A percentile compares a stretch with the other conserved stretches of the same genome.
phyloP scores from a whole-genome alignment of 805 yeast genomes.

The Suhomyces sp. region DNA sequence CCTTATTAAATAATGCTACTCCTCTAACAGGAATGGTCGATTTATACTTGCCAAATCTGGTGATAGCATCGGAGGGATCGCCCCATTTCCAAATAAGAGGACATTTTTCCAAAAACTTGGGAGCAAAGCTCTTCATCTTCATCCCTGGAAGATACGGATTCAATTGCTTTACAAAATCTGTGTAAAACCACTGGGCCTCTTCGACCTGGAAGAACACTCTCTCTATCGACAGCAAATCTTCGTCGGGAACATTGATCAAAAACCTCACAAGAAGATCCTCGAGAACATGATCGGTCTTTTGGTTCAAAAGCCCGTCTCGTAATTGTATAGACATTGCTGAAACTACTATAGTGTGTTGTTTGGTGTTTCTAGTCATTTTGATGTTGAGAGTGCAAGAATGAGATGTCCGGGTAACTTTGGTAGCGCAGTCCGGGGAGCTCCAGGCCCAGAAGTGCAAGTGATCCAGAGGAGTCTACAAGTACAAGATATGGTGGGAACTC shows the following conservation, averaged over 20 bases:
- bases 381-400: not conserved
- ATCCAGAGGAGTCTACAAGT: too few relatives aligned
- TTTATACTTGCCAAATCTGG: conserved; percentile 80
- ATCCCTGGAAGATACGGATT: conserved; percentile 75
- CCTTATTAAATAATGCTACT: conserved; percentile 77
- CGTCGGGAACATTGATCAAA: conserved; percentile 86
- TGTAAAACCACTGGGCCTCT: conserved; percentile 97
- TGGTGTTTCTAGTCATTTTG: not conserved
- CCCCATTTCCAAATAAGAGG: conserved; percentile 85
- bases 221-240: conserved; percentile 76
- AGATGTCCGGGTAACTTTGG: not conserved
- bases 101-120: conserved; percentile 61
- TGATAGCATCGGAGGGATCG: conserved; percentile 73
- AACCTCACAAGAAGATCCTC: conserved; percentile 90
- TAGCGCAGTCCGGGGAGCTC: not conserved
- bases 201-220: conserved; percentile 91
- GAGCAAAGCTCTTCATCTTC: conserved; percentile 74
- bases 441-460: too few relatives aligned
- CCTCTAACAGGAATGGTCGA: conserved; percentile 94
- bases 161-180: conserved; percentile 72
- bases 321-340: conserved; percentile 68
- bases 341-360: too few relatives aligned
- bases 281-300: conserved; percentile 66
- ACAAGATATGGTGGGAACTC: too few relatives aligned
- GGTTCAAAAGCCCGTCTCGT: conserved; percentile 54